phyloP scores from a whole-genome alignment of 495 filamentous ascomycete genomes.

The Clohesyomyces aquaticus region DNA sequence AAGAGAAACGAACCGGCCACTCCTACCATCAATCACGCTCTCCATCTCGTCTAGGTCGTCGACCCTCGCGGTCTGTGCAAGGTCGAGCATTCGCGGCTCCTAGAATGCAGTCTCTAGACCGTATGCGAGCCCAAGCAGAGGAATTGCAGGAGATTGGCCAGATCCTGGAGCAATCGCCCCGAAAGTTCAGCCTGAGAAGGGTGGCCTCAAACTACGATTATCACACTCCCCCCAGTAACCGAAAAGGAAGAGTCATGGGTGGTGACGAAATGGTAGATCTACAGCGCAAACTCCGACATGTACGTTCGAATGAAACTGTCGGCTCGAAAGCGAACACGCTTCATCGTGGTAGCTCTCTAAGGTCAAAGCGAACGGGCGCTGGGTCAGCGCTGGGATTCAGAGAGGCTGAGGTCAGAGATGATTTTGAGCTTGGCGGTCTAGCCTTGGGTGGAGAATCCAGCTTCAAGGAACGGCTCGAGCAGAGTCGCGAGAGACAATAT shows the following conservation, averaged over 20 bases:
- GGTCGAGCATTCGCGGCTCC: conserved; percentile 50
- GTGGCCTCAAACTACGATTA: conserved; percentile 36
- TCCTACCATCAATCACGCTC: conserved; percentile 10
- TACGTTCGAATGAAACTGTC: conserved; percentile 36
- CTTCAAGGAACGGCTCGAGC: conserved; percentile 34
- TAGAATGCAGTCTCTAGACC: conserved; percentile 47
- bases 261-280: conserved; percentile 35
- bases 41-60: conserved; percentile 29
- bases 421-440: conserved; percentile 32
- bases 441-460: conserved; percentile 13
- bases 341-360: conserved; percentile 20
- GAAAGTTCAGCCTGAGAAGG: conserved; percentile 38
- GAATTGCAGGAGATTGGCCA: conserved; percentile 43
- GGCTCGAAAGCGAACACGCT: conserved; percentile 21
- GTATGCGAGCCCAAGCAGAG: conserved; percentile 42
- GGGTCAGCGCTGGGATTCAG: conserved; percentile 36
- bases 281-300: conserved; percentile 23
- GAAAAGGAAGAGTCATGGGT: conserved; percentile 39
- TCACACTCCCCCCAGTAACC: conserved; percentile 44
- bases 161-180: conserved; percentile 43
- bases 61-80: conserved; percentile 45
- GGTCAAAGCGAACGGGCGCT: conserved; percentile 21
- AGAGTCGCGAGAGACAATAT: conserved; percentile 29
- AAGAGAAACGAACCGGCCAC: conserved; percentile 49
- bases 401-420: conserved; percentile 39